phyloP scores from a whole-genome alignment of 805 yeast genomes.

The Saturnispora sekii region DNA sequence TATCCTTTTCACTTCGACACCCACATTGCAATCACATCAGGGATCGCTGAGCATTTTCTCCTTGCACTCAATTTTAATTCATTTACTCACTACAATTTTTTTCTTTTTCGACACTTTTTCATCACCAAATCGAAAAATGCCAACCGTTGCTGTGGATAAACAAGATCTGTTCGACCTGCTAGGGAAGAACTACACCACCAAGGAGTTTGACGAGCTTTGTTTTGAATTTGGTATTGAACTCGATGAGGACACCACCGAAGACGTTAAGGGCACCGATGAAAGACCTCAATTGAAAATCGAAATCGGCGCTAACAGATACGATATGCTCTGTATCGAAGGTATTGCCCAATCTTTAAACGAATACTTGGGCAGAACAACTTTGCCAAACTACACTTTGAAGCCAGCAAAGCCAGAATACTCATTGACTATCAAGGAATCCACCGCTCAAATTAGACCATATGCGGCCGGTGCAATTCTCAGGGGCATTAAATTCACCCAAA shows the following conservation, averaged over 20 bases:
- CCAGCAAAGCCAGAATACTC: slow-evolving; percentile 51
- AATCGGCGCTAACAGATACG: slow-evolving; percentile 97
- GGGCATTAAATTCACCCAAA: slow-evolving; percentile 68
- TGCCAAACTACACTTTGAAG: slow-evolving; percentile 59
- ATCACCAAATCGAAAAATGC: slow-evolving; percentile 46
- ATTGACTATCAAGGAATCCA: slow-evolving; percentile 67
- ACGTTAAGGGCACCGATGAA: slow-evolving; percentile 59
- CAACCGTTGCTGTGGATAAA: slow-evolving; percentile 93
- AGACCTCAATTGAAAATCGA: slow-evolving; percentile 97
- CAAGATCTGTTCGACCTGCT: slow-evolving; percentile 79
- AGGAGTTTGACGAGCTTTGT: slow-evolving; percentile 94
- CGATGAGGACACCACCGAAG: slow-evolving; percentile 92
- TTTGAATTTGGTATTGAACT: slow-evolving; percentile 96
- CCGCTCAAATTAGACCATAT: slow-evolving; percentile 72
- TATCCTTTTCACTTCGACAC: too few relatives aligned
- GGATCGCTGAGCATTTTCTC: too few relatives aligned
- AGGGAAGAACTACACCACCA: slow-evolving; percentile 61
- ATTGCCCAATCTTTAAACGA: slow-evolving; percentile 91
- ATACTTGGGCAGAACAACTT: slow-evolving; percentile 58
- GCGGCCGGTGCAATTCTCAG: slow-evolving; percentile 94
- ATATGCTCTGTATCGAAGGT: slow-evolving; percentile 96
- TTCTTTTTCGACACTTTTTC: not conserved
- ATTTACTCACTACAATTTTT: not conserved
- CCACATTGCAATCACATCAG: too few relatives aligned
- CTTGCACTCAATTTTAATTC: not conserved